Evolutionary conservation across 1,284 basidiomycete genomes (phyloP).

Genomic region (Lentinula novae-zelandiae): DNA sequence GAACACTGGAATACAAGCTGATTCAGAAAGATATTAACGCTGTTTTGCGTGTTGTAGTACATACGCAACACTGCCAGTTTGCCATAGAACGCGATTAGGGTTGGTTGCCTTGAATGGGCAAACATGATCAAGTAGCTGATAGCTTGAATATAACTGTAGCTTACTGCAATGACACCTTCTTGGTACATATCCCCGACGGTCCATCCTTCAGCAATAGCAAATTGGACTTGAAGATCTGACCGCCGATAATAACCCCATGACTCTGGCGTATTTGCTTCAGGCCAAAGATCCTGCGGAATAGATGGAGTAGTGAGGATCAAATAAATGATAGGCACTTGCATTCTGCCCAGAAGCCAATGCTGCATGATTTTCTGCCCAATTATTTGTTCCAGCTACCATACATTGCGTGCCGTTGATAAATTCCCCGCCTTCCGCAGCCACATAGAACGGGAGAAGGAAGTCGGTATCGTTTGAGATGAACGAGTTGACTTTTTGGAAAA

Average conservation of each 20-base stretch:
- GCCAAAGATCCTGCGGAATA: constrained; percentile 8
- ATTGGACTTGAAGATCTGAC: constrained; percentile 7
- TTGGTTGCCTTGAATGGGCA: neutral
- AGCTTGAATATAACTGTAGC: neutral
- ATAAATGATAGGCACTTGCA: neutral
- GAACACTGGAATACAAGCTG: neutral
- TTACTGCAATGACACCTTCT: constrained; percentile 9
- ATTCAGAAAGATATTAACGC: neutral
- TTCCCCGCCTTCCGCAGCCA: constrained; percentile 6
- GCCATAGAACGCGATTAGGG: constrained; percentile 12
- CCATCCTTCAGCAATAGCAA: constrained; percentile 11
- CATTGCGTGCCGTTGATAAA: constrained; percentile 12
- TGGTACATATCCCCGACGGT: constrained; percentile 12
- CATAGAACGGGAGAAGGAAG: constrained; percentile 8
- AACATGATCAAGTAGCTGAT: neutral
- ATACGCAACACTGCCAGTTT: constrained; percentile 8
- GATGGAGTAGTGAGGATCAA: neutral
- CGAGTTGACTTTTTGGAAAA: constrained; percentile 12
- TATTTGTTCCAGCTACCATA: constrained; percentile 9
- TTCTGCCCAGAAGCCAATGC: constrained; percentile 9
- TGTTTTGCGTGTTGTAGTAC: neutral
- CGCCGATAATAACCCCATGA: constrained; percentile 7
- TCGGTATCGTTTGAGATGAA: constrained; percentile 10
- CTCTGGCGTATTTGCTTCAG: constrained; percentile 6
- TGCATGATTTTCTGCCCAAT: constrained; percentile 12